A percentile compares a stretch with the other conserved stretches of the same genome.
phyloP scores from a whole-genome alignment of 352 stramenopile genomes.

The Pythium folliculosum region DNA sequence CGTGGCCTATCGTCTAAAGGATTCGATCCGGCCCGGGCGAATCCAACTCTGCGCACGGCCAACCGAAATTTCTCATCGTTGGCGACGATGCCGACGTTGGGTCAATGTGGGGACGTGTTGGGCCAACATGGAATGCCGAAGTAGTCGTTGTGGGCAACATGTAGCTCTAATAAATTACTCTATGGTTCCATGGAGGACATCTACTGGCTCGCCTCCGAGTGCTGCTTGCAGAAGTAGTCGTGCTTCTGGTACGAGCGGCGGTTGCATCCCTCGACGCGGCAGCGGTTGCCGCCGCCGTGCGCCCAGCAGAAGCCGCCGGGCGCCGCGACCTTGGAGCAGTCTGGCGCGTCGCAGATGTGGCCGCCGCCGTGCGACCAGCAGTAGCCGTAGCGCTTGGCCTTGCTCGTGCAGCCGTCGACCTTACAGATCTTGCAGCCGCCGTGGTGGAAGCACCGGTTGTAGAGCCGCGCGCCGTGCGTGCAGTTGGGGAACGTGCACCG shows the following conservation, averaged over 20 bases:
- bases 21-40: not conserved
- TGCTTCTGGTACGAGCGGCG: constrained; percentile 80
- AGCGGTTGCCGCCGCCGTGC: constrained; percentile 74
- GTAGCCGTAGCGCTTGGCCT: constrained; percentile 81
- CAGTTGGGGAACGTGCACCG: constrained; percentile 56
- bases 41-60: not conserved
- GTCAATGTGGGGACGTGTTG: not conserved
- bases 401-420: constrained; percentile 58
- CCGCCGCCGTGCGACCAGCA: constrained; percentile 84
- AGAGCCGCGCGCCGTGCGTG: constrained; percentile 68
- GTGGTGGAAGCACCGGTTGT: constrained; percentile 81
- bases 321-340: constrained; percentile 66
- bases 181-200: constrained; percentile 1
- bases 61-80: not conserved
- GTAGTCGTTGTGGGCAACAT: too few relatives aligned
- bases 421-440: constrained; percentile 70
- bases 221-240: constrained; percentile 73
- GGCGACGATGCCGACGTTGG: not conserved
- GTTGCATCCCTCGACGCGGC: constrained; percentile 59
- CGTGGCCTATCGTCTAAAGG: not conserved
- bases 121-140: not conserved
- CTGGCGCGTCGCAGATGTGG: constrained; percentile 56
- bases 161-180: constrained; percentile 30
- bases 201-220: constrained; percentile 30
- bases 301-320: constrained; percentile 76